phyloP scores from a whole-genome alignment of 768 basidiomycete genomes.

The Trametes sanguinea region DNA sequence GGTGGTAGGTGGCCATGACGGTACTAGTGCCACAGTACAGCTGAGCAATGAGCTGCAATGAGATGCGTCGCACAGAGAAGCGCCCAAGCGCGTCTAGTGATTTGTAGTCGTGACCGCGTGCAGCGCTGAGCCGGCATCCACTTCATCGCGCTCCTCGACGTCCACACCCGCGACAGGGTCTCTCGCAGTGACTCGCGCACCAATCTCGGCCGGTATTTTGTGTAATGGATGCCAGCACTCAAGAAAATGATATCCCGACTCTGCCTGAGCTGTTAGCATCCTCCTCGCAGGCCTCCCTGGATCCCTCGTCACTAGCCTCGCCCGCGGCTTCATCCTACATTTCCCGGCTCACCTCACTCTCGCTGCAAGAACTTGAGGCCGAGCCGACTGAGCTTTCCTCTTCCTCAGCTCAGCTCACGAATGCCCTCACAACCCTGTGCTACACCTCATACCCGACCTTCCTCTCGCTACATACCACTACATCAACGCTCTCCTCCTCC shows the following conservation, averaged over 20 bases:
- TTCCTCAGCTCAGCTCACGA: slow-evolving; percentile 83
- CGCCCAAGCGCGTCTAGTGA: no score
- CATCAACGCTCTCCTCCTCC: slow-evolving; percentile 70
- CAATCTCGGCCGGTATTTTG: no score
- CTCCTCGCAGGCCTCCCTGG: slow-evolving; percentile 21
- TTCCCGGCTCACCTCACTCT: slow-evolving; percentile 60
- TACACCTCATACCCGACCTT: slow-evolving; percentile 92
- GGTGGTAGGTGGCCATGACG: no score
- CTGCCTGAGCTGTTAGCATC: slow-evolving; percentile 26
- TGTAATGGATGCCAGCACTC: neutral
- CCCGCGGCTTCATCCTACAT: slow-evolving; percentile 53
- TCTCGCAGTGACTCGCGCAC: neutral
- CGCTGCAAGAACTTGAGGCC: slow-evolving; percentile 65
- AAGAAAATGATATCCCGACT: slow-evolving; percentile 18
- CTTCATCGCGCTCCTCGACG: no score
- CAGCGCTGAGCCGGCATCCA: no score
- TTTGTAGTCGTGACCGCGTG: no score
- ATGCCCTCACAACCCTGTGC: slow-evolving; percentile 86
- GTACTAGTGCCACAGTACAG: no score
- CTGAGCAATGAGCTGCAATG: no score
- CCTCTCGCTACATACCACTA: slow-evolving; percentile 81
- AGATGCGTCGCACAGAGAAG: no score
- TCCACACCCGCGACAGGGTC: no score
- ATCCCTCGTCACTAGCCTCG: slow-evolving; percentile 18
- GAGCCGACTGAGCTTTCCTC: slow-evolving; percentile 80